phyloP scores from a whole-genome alignment of 2,329 filamentous ascomycete species.

The Beauveria pseudobassiana region DNA sequence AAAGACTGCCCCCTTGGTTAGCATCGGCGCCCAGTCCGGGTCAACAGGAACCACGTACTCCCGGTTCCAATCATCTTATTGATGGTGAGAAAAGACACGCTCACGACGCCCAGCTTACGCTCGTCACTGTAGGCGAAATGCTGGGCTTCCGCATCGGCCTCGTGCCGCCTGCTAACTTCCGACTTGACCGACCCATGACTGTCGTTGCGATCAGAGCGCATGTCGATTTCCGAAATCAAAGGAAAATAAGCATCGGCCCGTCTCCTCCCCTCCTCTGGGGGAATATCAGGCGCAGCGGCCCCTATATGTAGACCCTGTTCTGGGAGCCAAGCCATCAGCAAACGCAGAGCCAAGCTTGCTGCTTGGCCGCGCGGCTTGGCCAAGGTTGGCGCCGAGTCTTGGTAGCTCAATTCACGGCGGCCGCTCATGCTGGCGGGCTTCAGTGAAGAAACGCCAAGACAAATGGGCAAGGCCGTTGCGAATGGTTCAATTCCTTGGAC shows the following conservation, averaged over 20 bases:
- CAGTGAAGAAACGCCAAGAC: background rate
- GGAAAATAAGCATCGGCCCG: background rate
- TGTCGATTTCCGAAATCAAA: background rate
- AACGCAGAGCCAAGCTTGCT: no score
- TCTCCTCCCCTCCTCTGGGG: background rate
- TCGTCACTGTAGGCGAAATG: slow-evolving; percentile 31
- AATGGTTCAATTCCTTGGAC: background rate
- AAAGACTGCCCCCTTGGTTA: slow-evolving; percentile 32
- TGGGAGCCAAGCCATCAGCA: no score
- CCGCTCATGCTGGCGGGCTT: background rate
- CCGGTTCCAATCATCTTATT: slow-evolving; percentile 55
- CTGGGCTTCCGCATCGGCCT: slow-evolving; percentile 29
- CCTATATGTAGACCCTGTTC: no score
- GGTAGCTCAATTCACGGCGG: no score
- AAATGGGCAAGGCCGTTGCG: background rate
- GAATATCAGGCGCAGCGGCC: no score
- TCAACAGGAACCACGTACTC: slow-evolving; percentile 31
- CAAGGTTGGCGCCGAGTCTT: no score
- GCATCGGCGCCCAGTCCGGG: background rate
- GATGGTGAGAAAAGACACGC: slow-evolving; percentile 46
- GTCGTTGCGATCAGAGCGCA: background rate
- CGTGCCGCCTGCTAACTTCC: no score
- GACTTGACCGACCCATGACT: background rate
- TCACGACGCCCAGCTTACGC: slow-evolving; percentile 44
- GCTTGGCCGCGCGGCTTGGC: no score